Conservation (phyloP, 768 basidiomycete species). For the Trametes gibbosa region DNA sequence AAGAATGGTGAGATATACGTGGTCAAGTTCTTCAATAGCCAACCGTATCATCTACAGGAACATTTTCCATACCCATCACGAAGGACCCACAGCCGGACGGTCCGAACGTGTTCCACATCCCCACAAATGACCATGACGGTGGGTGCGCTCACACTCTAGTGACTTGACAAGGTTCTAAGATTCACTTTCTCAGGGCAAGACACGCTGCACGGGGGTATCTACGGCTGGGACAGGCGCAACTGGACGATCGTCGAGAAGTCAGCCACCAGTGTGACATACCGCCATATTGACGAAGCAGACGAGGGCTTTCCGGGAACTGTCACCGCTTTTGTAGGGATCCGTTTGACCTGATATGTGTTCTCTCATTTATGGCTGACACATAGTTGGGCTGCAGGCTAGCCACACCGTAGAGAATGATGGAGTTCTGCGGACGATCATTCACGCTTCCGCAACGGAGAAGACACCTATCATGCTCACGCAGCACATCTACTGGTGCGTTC, state of each 20-base stretch:
- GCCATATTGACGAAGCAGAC: constrained; percentile 48
- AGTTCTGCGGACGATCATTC: constrained; percentile 40
- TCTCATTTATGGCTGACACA: background rate
- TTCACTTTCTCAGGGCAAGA: constrained; percentile 41
- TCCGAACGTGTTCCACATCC: constrained; percentile 47
- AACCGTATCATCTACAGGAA: constrained; percentile 31
- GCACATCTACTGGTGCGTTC: constrained; percentile 48
- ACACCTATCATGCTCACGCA: constrained; percentile 59
- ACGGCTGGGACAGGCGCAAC: constrained; percentile 56
- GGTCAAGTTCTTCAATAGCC: background rate
- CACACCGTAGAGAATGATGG: constrained; percentile 47
- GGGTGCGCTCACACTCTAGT: too few relatives aligned
- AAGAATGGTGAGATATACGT: constrained; percentile 39
- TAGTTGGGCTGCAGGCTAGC: constrained; percentile 36
- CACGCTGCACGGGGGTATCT: constrained; percentile 54
- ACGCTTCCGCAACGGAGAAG: constrained; percentile 46
- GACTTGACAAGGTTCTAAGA: too few relatives aligned
- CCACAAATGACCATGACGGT: constrained; percentile 51
- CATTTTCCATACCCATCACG: constrained; percentile 52
- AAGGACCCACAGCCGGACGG: constrained; percentile 42
- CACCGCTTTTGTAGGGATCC: constrained; percentile 5
- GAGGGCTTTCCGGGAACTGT: constrained; percentile 41
- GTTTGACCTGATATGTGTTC: background rate
- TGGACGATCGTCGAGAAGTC: constrained; percentile 48
- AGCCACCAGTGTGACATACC: constrained; percentile 49